phyloP scores from a whole-genome alignment of 257 asterid species.

The Capsicum chinense region DNA sequence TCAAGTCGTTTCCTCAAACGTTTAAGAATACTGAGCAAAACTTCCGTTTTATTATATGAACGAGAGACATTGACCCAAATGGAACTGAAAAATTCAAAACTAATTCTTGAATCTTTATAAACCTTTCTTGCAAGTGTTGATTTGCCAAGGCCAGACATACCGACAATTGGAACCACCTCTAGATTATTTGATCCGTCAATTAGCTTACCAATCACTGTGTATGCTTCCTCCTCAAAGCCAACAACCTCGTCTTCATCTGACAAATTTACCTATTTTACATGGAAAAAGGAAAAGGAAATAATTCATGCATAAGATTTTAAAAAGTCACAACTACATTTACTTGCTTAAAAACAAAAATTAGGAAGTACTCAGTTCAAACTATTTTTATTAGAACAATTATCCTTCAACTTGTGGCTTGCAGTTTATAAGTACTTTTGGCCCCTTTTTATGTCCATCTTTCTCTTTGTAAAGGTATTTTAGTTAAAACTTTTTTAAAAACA shows the following conservation, averaged over 20 bases:
- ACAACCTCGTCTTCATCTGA: not conserved
- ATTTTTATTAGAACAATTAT: no score
- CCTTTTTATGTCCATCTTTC: no score
- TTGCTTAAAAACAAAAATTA: no score
- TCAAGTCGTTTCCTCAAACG: not conserved
- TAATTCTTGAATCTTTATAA: not conserved
- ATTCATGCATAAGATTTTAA: no score
- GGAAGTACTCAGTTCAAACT: not conserved
- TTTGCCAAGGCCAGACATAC: constrained; percentile 17
- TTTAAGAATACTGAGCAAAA: not conserved
- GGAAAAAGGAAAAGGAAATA: not conserved
- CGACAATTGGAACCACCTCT: not conserved
- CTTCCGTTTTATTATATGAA: not conserved
- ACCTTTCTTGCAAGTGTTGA: constrained; percentile 10
- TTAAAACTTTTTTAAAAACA: no score
- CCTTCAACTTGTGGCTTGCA: no score
- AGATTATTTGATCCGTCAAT: not conserved
- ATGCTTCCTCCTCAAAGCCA: not conserved
- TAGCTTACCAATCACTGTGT: not conserved
- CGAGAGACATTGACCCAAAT: not conserved
- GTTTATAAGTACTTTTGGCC: no score
- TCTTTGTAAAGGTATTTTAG: no score
- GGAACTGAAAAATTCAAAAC: not conserved
- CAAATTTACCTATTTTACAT: not conserved
- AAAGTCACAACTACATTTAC: not conserved